phyloP scores from a whole-genome alignment of 306 rosid genomes.

The Pterocarpus macrocarpus region DNA sequence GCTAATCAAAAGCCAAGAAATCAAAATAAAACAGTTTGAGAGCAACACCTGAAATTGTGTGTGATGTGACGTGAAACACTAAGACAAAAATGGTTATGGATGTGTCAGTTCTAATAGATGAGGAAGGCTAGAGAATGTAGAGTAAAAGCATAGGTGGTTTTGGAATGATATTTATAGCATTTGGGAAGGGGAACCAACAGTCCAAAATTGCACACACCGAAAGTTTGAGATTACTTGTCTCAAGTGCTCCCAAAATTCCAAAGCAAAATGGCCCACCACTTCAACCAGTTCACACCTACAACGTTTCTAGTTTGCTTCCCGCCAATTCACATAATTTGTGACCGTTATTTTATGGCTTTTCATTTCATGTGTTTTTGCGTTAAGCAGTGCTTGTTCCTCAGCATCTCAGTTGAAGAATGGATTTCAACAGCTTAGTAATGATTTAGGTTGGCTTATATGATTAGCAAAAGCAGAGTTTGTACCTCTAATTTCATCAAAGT shows the following conservation, averaged over 20 bases:
- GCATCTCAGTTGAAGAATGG: constrained; percentile 1
- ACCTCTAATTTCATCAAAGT: constrained; percentile 37
- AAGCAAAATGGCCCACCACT: constrained; percentile 59
- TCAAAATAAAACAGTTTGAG: neutral
- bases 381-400: too few relatives aligned
- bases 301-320: constrained; percentile 40
- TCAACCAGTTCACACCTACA: constrained; percentile 67
- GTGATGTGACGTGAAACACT: neutral
- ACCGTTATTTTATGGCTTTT: constrained; percentile 45
- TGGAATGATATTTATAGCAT: constrained; percentile 51
- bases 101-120: constrained; percentile 26
- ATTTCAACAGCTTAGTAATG: constrained; percentile 19
- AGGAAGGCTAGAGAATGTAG: constrained; percentile 40
- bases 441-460: constrained; percentile 15
- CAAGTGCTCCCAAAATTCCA: constrained; percentile 68
- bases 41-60: constrained; percentile 14
- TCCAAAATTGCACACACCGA: constrained; percentile 74
- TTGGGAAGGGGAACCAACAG: constrained; percentile 53
- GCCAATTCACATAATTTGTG: constrained; percentile 46
- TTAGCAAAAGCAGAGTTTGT: constrained; percentile 26
- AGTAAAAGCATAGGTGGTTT: constrained; percentile 49
- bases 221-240: constrained; percentile 83
- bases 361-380: neutral
- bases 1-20: too few relatives aligned
- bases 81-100: constrained; percentile 14